These are phyloP conservation scores for Naganishia kalamii DNA, from an alignment of 768 basidiomycete genomes.

Conservation along the genomic window DNA sequence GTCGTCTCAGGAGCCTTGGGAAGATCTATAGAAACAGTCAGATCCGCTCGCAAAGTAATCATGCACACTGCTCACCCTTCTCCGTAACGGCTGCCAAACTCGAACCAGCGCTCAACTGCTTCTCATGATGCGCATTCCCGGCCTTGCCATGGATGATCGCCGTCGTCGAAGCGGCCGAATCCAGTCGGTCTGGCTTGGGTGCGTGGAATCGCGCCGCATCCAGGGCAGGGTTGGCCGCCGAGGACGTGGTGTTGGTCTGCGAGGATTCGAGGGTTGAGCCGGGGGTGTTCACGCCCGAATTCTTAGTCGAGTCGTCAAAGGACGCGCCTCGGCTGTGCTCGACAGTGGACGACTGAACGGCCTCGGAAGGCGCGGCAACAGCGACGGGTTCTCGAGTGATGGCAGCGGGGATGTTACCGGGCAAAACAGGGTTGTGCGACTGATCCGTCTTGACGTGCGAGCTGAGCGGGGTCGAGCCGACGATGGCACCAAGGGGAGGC, in stretches of 20 bases:
- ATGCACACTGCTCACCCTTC: background rate
- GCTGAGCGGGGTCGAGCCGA: background rate
- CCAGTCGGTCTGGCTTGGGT: constrained; percentile 1
- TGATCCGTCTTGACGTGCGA: background rate
- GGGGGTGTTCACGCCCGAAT: background rate
- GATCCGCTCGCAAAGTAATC: background rate
- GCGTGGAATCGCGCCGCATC: constrained; percentile 5
- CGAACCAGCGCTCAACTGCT: background rate
- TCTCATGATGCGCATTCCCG: constrained; percentile 13
- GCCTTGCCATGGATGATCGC: constrained; percentile 19
- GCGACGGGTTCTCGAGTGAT: constrained; percentile 5
- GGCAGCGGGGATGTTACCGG: constrained; percentile 7
- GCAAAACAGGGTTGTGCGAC: background rate
- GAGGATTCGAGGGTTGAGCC: background rate
- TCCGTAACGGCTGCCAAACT: constrained; percentile 1
- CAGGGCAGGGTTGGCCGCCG: background rate
- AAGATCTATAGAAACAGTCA: background rate
- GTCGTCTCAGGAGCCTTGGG: background rate
- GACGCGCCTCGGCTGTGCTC: background rate
- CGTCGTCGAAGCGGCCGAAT: constrained; percentile 7
- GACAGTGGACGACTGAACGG: background rate
- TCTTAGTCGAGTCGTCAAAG: background rate
- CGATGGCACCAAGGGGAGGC: constrained; percentile 12
- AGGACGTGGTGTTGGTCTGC: background rate
- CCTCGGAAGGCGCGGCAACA: background rate